Conservation (phyloP, 1,284 basidiomycete species). For the Leccinum subrobustum region DNA sequence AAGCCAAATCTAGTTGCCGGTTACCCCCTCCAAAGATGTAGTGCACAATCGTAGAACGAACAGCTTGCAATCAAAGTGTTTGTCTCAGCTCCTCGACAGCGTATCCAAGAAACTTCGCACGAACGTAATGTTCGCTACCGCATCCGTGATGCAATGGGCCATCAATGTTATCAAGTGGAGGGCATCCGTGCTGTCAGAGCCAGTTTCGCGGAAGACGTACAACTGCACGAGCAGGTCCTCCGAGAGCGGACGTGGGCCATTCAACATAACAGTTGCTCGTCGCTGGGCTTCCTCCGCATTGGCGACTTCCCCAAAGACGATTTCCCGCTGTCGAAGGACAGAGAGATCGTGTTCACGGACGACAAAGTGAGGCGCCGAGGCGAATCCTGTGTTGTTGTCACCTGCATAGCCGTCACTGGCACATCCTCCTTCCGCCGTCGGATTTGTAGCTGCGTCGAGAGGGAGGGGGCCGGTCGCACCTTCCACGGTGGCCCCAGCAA, state of each 20-base stretch:
- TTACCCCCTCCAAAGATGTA: conserved; percentile 80
- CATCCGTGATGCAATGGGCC: conserved; percentile 1
- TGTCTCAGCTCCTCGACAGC: conserved; percentile 29
- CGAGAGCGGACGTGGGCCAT: conserved; percentile 23
- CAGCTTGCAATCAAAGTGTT: conserved; percentile 79
- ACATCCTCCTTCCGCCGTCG: not conserved
- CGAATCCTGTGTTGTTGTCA: not conserved
- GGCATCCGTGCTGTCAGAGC: not conserved
- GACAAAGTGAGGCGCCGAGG: conserved; percentile 13
- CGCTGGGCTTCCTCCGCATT: conserved; percentile 11
- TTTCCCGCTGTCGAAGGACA: conserved; percentile 8
- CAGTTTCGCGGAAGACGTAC: conserved; percentile 11
- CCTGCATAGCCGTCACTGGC: no score
- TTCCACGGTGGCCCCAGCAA: conserved; percentile 16
- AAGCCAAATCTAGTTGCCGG: not conserved
- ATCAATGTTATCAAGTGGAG: conserved; percentile 22
- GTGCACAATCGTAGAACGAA: conserved; percentile 92
- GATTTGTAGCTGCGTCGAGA: not conserved
- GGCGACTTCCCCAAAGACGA: conserved; percentile 9
- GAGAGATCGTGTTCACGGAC: conserved; percentile 22
- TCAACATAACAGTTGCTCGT: conserved; percentile 6
- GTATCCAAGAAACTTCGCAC: conserved; percentile 11
- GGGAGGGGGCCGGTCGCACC: not conserved
- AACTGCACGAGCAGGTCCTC: conserved; percentile 19
- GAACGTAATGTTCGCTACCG: conserved; percentile 1